These are phyloP conservation scores for Ophiobolus disseminans DNA, from an alignment of 2,329 filamentous ascomycete genomes.

Conservation along the genomic window DNA sequence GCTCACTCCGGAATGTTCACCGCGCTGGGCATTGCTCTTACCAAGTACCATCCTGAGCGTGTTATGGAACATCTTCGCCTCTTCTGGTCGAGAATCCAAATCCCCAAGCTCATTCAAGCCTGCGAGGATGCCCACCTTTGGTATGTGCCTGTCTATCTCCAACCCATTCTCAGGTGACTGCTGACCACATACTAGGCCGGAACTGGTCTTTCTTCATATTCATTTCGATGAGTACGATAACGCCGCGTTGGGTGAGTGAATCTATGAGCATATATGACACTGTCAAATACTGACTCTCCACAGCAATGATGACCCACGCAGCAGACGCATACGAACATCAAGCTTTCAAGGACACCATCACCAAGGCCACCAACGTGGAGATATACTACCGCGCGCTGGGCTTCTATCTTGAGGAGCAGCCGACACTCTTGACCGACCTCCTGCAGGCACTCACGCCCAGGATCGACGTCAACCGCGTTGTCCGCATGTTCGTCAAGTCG, in stretches of 20 bases:
- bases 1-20: slow-evolving; percentile 96
- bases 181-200: no score
- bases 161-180: no score
- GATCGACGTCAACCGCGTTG: slow-evolving; percentile 98
- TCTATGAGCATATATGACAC: neutral
- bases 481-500: slow-evolving; percentile 97
- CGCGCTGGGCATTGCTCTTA: slow-evolving; percentile 85
- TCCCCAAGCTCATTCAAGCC: slow-evolving; percentile 93
- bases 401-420: slow-evolving; percentile 98
- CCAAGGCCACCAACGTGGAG: slow-evolving; percentile 98
- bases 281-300: neutral
- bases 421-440: slow-evolving; percentile 92
- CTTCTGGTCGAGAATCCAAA: slow-evolving; percentile 98
- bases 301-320: slow-evolving; percentile 94
- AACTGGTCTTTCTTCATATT: slow-evolving; percentile 96
- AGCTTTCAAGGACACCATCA: slow-evolving; percentile 97
- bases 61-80: slow-evolving; percentile 99
- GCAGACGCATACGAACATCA: slow-evolving; percentile 99
- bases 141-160: no score
- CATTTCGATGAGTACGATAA: slow-evolving; percentile 99
- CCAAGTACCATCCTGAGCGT: slow-evolving; percentile 92
- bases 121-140: slow-evolving; percentile 95
- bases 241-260: slow-evolving; percentile 69
- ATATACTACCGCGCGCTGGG: slow-evolving; percentile 98
- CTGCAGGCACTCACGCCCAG: slow-evolving; percentile 89